Percentiles rank a stretch among this genome's conserved stretches.
These are phyloP conservation scores for Venturia carpophila DNA, from an alignment of 2,329 filamentous ascomycete species.

Conservation along the genomic window DNA sequence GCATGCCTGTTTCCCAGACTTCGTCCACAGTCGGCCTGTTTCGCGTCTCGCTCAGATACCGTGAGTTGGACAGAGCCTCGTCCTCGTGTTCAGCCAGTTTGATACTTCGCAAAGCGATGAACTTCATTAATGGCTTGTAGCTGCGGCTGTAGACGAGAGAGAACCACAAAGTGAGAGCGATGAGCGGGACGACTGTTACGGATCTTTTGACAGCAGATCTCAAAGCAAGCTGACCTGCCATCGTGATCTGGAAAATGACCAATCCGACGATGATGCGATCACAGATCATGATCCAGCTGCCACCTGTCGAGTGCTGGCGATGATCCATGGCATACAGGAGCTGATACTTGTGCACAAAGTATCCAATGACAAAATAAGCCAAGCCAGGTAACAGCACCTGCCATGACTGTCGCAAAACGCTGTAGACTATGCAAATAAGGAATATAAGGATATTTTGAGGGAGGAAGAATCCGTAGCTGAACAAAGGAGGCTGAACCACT, in stretches of 20 bases:
- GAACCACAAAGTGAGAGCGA: constrained; percentile 81
- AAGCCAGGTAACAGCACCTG: constrained; percentile 74
- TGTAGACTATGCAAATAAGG: constrained; percentile 93
- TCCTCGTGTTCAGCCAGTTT: constrained; percentile 51
- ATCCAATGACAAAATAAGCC: constrained; percentile 73
- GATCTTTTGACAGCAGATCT: constrained; percentile 66
- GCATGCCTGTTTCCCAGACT: constrained; percentile 58
- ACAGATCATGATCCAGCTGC: constrained; percentile 94
- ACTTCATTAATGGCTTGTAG: constrained; percentile 83
- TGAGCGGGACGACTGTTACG: constrained; percentile 64
- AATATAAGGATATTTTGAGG: constrained; percentile 88
- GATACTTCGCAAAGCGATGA: constrained; percentile 85
- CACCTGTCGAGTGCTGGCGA: constrained; percentile 84
- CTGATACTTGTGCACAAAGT: constrained; percentile 95
- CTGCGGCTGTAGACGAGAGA: constrained; percentile 70
- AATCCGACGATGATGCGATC: constrained; percentile 81
- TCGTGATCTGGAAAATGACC: constrained; percentile 81
- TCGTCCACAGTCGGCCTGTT: constrained; percentile 57
- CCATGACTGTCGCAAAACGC: constrained; percentile 71
- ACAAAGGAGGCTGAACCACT: constrained; percentile 71
- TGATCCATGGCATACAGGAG: constrained; percentile 98
- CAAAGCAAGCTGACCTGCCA: constrained; percentile 77
- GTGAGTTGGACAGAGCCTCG: constrained; percentile 40
- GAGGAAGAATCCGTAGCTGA: constrained; percentile 93
- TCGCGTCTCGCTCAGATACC: constrained; percentile 25